These are phyloP conservation scores for Thelonectria discophora DNA, from an alignment of 2,329 filamentous ascomycete genomes.

Conservation along the genomic window DNA sequence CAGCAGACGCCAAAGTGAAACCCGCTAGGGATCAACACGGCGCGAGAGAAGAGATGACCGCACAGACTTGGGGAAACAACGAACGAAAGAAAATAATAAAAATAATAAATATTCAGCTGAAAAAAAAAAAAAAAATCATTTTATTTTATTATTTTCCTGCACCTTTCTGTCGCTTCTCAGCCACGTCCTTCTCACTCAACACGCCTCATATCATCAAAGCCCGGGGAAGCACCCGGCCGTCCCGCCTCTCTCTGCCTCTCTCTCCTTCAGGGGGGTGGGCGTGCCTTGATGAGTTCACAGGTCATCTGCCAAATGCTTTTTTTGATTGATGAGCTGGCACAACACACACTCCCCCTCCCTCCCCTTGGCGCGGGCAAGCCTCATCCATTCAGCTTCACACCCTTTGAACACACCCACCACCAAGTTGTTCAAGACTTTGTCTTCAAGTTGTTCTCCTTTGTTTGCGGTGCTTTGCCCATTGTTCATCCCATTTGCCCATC, in stretches of 20 bases:
- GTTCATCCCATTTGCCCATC: too few species aligned
- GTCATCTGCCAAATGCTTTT: slow-evolving; percentile 46
- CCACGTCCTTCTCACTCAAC: neutral
- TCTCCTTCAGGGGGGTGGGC: neutral
- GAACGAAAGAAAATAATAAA: neutral
- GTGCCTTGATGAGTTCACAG: slow-evolving; percentile 18
- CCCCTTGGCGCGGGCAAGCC: slow-evolving; percentile 5
- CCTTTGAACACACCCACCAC: neutral
- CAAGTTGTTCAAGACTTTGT: neutral
- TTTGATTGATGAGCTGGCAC: slow-evolving; percentile 48
- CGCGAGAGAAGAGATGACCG: too few species aligned
- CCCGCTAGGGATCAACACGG: too few species aligned
- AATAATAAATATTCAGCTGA: neutral
- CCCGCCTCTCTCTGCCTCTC: slow-evolving; percentile 40
- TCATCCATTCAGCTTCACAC: slow-evolving; percentile 11
- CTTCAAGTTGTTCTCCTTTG: too few species aligned
- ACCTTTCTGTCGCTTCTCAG: slow-evolving; percentile 12
- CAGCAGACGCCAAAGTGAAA: too few species aligned
- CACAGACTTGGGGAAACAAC: neutral
- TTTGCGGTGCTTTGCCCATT: too few species aligned
- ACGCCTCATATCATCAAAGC: neutral
- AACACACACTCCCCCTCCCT: too few species aligned
- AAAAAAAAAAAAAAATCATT: slow-evolving; percentile 6
- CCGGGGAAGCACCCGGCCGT: slow-evolving; percentile 31
- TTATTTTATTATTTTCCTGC: neutral